phyloP scores from a whole-genome alignment of 106 monocot species.

The Chionographis japonica region DNA sequence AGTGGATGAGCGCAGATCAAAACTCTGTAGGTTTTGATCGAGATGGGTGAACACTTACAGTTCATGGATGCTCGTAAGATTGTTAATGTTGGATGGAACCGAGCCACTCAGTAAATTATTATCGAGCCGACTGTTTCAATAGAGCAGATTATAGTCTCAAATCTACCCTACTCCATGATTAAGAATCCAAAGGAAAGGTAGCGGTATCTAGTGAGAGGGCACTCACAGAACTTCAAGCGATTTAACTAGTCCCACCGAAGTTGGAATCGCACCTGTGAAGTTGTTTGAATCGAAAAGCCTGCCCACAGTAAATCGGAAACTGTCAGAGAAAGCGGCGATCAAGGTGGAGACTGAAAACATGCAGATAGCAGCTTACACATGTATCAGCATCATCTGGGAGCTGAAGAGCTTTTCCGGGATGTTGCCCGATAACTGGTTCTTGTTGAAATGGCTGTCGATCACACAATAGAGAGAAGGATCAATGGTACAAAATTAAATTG shows the following conservation, averaged over 20 bases:
- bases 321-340: background rate
- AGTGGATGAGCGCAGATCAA: background rate
- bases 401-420: conserved; percentile 57
- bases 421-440: conserved; percentile 72
- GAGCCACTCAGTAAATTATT: conserved; percentile 53
- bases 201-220: background rate
- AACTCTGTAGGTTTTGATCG: background rate
- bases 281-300: conserved; percentile 70
- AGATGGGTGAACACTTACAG: conserved; percentile 46
- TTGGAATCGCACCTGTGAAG: conserved; percentile 63
- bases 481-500: background rate
- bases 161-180: background rate
- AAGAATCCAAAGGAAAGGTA: background rate
- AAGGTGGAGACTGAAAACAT: background rate
- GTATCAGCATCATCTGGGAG: conserved; percentile 53
- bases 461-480: background rate
- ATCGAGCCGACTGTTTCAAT: conserved; percentile 65
- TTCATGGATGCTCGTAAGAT: conserved; percentile 45
- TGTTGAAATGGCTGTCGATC: conserved; percentile 72
- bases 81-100: conserved; percentile 63
- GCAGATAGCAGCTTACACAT: conserved; percentile 47
- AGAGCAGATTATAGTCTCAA: background rate
- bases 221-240: conserved; percentile 72
- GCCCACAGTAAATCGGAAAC: conserved; percentile 1
- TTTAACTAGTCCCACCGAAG: conserved; percentile 40